Percentiles rank a stretch among this genome's conserved stretches.
These are phyloP conservation scores for Elymus sibiricus DNA, from an alignment of 176 grass and related monocot genomes.

Conservation along the genomic window DNA sequence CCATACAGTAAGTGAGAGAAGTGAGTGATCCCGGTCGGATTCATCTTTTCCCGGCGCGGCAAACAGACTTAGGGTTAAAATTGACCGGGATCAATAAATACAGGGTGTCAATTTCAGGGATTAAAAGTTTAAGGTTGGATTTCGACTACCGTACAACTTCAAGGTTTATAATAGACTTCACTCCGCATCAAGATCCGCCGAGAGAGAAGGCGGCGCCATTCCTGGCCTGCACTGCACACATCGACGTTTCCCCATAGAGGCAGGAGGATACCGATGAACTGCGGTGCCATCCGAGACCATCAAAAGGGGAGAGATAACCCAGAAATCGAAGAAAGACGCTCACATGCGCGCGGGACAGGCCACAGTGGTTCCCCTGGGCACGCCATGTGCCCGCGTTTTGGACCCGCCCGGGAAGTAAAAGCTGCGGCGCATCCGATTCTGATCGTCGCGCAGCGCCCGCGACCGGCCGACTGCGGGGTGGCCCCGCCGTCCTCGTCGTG, in stretches of 20 bases:
- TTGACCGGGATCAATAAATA: too few relatives aligned
- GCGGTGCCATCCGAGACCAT: neutral
- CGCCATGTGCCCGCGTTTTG: constrained; percentile 1
- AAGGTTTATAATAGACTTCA: too few relatives aligned
- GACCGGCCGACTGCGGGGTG: too few relatives aligned
- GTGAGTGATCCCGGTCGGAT: too few relatives aligned
- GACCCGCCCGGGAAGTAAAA: neutral
- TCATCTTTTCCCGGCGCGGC: too few relatives aligned
- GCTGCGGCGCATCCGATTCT: constrained; percentile 11
- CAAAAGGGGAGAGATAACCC: neutral
- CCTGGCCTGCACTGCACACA: neutral
- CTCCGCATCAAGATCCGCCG: neutral
- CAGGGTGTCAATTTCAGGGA: too few relatives aligned
- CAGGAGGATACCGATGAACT: neutral
- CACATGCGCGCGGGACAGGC: neutral
- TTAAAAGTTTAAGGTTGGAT: too few relatives aligned
- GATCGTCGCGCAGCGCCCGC: neutral
- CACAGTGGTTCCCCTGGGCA: neutral
- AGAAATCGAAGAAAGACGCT: neutral
- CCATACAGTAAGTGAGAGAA: too few relatives aligned
- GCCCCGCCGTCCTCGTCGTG: neutral
- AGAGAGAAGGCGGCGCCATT: neutral
- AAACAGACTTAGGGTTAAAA: too few relatives aligned
- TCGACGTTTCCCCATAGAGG: neutral
- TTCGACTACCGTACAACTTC: too few relatives aligned